A percentile compares a stretch with the other conserved stretches of the same genome.
Conservation (phyloP, 2,329 filamentous ascomycete genomes). For the Pestalotiopsis sp. region DNA sequence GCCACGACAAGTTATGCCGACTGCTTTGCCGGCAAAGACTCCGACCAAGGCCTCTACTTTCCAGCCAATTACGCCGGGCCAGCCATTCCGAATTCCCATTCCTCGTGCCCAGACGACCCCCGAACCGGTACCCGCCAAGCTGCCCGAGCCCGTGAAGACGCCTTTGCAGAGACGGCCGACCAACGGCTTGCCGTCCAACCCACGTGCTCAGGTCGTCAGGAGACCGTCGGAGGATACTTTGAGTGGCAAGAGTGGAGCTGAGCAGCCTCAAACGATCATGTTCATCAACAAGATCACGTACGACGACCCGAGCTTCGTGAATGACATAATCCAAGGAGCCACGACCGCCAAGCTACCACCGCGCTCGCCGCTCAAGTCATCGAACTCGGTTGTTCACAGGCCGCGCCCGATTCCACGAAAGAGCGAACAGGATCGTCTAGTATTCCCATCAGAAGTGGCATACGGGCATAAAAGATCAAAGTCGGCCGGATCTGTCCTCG, state of each 20-base stretch:
- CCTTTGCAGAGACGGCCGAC: conserved; percentile 47
- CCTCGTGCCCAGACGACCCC: conserved; percentile 33
- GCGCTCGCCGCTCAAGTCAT: conserved; percentile 25
- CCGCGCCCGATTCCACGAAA: conserved; percentile 59
- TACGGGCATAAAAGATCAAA: conserved; percentile 50
- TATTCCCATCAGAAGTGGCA: conserved; percentile 49
- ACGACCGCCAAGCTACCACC: conserved; percentile 36
- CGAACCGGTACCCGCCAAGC: conserved; percentile 26
- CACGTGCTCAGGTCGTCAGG: conserved; percentile 40
- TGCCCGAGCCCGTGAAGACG: conserved; percentile 36
- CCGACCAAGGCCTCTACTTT: conserved; percentile 24
- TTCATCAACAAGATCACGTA: conserved; percentile 60
- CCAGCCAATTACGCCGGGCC: conserved; percentile 28
- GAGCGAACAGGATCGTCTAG: conserved; percentile 44
- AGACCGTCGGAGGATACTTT: conserved; percentile 26
- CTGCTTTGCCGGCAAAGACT: conserved; percentile 17
- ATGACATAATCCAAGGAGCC: conserved; percentile 50
- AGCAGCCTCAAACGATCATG: conserved; percentile 51
- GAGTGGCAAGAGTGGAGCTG: conserved; percentile 22
- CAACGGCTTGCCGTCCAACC: conserved; percentile 51
- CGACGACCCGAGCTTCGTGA: conserved; percentile 51
- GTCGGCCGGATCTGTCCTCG: conserved; percentile 49
- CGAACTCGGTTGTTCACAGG: conserved; percentile 52
- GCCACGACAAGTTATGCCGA: conserved; percentile 39
- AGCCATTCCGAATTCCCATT: conserved; percentile 34